These are phyloP conservation scores for Penicillium verhagenii DNA, from an alignment of 495 filamentous ascomycete genomes.

Conservation along the genomic window DNA sequence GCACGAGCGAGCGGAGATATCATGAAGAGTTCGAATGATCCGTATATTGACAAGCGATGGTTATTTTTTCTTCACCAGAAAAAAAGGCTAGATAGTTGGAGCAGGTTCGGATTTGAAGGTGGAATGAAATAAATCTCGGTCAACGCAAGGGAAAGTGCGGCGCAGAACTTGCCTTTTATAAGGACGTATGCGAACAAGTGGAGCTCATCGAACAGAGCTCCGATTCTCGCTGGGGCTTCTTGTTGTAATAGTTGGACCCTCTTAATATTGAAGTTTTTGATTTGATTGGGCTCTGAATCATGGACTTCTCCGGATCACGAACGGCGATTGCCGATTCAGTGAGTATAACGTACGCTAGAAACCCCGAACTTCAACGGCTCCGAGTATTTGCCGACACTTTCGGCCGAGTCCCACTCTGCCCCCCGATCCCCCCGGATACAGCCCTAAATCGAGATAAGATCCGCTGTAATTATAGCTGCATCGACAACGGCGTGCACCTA, in stretches of 20 bases:
- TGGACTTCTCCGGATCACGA: too few relatives aligned
- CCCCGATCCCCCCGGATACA: too few relatives aligned
- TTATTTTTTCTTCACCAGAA: too few relatives aligned
- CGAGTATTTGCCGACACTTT: neutral
- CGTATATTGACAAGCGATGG: neutral
- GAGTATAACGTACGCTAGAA: neutral
- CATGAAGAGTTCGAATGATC: neutral
- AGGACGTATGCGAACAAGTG: neutral
- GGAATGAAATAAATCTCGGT: neutral
- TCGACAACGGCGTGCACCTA: too few relatives aligned
- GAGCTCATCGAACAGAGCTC: neutral
- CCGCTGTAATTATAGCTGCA: neutral
- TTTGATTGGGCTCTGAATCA: too few relatives aligned
- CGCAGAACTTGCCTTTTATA: neutral
- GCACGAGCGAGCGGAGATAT: neutral
- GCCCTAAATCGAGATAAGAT: constrained; percentile 2
- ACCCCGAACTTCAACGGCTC: neutral
- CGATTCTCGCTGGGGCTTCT: constrained; percentile 1
- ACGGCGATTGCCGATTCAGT: neutral
- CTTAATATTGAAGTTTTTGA: neutral
- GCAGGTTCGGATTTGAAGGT: too few relatives aligned
- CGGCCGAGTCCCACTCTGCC: neutral
- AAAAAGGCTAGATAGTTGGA: too few relatives aligned
- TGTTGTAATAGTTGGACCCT: neutral
- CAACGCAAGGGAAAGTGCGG: neutral